Base-by-base conservation (phyloP, 169 alveolate genomes). In the Cryptosporidium sp. region DNA sequence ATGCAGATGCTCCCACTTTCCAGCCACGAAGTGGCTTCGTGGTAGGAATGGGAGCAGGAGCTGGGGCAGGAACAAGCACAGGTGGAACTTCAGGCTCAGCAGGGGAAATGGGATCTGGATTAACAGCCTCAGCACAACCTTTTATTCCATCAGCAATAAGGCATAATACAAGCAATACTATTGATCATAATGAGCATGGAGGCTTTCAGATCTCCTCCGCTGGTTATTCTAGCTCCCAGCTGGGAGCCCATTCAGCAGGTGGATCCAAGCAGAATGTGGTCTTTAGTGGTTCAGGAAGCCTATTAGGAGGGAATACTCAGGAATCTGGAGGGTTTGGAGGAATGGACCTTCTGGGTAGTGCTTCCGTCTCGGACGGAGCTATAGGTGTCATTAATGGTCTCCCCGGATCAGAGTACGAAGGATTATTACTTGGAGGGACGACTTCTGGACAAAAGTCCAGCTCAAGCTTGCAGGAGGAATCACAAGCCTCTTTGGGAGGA, bases 1-100 rank as follows among this genome's bases (percentile, higher is more conserved):
- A 80, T 65, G 89, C 89, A 23, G 89, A 80, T 62, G 89, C 89
- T 62, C 89, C 89, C 51, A 80, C 80, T 14, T 80, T 80, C 52
- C 73, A 80, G 51, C 89, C 89, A 18, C 69, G 89, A 62, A 59
- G 62, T 67, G 67, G 67, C 2, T 31, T 80, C 26, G 21, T 73
- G 41, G 48, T 80, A 23, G 62, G 69, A 37, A 18, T 55, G 67
- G 67, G 67, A n/a, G 35, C 67, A 1, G 67, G 67, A n/a, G 5
- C 67, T 5, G 71, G 39, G 9, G 9, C 52, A 45, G 52, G 68
- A 58, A 1, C 51, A 10, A 16, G 14, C 2, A 58, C 68, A 26
- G 31, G 41, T n/a, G 69, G 26, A n/a, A 37, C 21, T 41, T n/a
- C 58, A 35, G n/a, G 37, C 21, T 50, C 69, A 33, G 58, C 39